Evolutionary conservation across 441 rosid species (phyloP).

Genomic region (Lagerstroemia fauriei): DNA sequence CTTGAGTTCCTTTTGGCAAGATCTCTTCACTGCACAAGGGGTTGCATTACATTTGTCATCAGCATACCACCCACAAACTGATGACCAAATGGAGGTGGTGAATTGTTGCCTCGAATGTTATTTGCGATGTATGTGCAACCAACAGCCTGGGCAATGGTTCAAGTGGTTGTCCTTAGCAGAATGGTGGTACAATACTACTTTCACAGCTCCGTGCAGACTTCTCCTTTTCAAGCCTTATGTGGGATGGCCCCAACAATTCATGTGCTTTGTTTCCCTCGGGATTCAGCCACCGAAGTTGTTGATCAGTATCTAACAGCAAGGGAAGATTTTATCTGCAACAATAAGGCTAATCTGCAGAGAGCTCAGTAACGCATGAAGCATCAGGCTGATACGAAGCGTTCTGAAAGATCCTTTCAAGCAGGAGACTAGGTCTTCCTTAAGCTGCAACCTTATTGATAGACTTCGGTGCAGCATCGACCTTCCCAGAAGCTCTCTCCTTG

Average conservation of each 20-base stretch:
- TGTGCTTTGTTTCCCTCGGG: not conserved
- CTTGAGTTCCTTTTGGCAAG: not conserved
- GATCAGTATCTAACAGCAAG: not conserved
- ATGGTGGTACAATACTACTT: conserved; percentile 5
- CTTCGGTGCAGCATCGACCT: not conserved
- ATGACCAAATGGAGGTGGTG: not conserved
- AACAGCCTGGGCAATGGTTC: not conserved
- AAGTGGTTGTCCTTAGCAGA: not conserved
- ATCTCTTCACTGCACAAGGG: not conserved
- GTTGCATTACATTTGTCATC: not conserved
- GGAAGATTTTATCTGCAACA: not conserved
- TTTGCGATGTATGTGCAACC: not conserved
- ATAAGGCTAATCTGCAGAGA: not conserved
- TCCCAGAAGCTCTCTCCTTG: not conserved
- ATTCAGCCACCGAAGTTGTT: not conserved
- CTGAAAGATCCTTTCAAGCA: not conserved
- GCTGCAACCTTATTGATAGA: not conserved
- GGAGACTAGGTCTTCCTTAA: not conserved
- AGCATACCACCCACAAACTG: conserved; percentile 1
- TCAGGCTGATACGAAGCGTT: not conserved
- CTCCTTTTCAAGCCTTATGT: not conserved
- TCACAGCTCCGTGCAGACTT: not conserved
- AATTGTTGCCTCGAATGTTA: not conserved
- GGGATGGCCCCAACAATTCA: not conserved
- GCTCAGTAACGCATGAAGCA: not conserved